phyloP scores from a whole-genome alignment of 108 stramenopile species.

The Nitzschia inconspicua region DNA sequence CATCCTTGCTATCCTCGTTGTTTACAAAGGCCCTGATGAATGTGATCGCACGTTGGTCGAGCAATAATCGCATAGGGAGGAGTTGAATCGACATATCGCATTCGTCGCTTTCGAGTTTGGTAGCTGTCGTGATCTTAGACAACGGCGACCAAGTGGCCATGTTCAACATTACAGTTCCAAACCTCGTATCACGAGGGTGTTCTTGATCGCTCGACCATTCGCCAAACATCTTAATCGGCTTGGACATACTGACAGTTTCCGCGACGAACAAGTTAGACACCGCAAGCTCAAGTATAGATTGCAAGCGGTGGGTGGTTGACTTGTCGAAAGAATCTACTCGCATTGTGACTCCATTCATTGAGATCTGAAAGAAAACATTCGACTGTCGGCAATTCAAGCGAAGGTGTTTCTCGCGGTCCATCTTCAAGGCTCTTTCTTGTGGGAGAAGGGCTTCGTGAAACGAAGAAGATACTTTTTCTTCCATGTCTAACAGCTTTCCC shows the following conservation, averaged over 20 bases:
- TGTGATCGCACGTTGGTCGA: slow-evolving; percentile 70
- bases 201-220: slow-evolving; percentile 82
- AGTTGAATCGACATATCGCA: slow-evolving; percentile 62
- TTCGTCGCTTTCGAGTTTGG: slow-evolving; percentile 69
- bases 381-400: slow-evolving; percentile 46
- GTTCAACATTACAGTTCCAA: slow-evolving; percentile 76
- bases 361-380: slow-evolving; percentile 60
- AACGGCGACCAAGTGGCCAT: slow-evolving; percentile 77
- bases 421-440: slow-evolving; percentile 39
- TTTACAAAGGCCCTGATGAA: slow-evolving; percentile 74
- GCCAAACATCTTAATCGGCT: slow-evolving; percentile 73
- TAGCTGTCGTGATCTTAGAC: slow-evolving; percentile 52
- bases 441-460: slow-evolving; percentile 49
- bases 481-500: slow-evolving; percentile 40
- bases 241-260: slow-evolving; percentile 64
- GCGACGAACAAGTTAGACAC: slow-evolving; percentile 68
- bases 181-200: slow-evolving; percentile 73
- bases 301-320: slow-evolving; percentile 48
- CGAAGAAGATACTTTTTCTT: slow-evolving; percentile 10
- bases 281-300: slow-evolving; percentile 58
- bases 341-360: slow-evolving; percentile 47
- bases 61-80: slow-evolving; percentile 69
- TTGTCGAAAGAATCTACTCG: slow-evolving; percentile 60
- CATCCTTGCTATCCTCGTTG: slow-evolving; percentile 10
- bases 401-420: slow-evolving; percentile 32